These are phyloP conservation scores for Phytophthora brassicae DNA, from an alignment of 352 stramenopile genomes.

Conservation along the genomic window DNA sequence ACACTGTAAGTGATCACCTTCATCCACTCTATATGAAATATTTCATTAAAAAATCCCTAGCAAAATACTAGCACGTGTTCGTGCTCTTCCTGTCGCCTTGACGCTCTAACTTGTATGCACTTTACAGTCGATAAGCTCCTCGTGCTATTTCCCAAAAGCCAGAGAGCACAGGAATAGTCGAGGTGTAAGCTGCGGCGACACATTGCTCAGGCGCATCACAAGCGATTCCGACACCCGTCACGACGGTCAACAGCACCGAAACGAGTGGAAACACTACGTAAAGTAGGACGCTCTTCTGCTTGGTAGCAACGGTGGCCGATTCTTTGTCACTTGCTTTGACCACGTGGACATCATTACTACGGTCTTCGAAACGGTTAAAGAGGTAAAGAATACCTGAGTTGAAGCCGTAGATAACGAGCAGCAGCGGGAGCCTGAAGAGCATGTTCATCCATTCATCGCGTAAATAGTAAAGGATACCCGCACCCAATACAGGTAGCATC, in stretches of 20 bases:
- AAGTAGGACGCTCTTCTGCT: conserved; percentile 42
- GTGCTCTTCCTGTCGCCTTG: conserved; percentile 13
- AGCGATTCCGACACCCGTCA: conserved; percentile 68
- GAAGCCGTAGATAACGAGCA: conserved; percentile 73
- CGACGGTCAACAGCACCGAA: conserved; percentile 59
- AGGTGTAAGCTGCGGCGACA: conserved; percentile 40
- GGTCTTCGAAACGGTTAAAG: conserved; percentile 42
- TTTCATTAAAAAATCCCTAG: conserved; percentile 28
- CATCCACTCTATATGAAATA: conserved; percentile 18
- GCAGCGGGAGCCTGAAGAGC: conserved; percentile 63
- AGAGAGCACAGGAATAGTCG: conserved; percentile 31
- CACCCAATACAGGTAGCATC: conserved; percentile 50
- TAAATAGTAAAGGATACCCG: conserved; percentile 58
- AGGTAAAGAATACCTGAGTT: conserved; percentile 64
- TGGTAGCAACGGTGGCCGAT: conserved; percentile 23
- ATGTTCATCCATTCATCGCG: conserved; percentile 84
- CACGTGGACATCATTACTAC: conserved; percentile 16
- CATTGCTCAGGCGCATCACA: conserved; percentile 74
- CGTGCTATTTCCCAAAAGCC: conserved; percentile 36
- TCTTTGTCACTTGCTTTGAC: conserved; percentile 25
- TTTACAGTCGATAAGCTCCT: conserved; percentile 61
- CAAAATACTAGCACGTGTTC: conserved; percentile 27
- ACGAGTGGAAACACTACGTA: conserved; percentile 65
- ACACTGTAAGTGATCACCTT: not conserved
- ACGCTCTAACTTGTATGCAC: conserved; percentile 28